These are phyloP conservation scores for Rhizoclosmatium globosum DNA, from an alignment of 192 early-diverging fungal species.

Conservation along the genomic window DNA sequence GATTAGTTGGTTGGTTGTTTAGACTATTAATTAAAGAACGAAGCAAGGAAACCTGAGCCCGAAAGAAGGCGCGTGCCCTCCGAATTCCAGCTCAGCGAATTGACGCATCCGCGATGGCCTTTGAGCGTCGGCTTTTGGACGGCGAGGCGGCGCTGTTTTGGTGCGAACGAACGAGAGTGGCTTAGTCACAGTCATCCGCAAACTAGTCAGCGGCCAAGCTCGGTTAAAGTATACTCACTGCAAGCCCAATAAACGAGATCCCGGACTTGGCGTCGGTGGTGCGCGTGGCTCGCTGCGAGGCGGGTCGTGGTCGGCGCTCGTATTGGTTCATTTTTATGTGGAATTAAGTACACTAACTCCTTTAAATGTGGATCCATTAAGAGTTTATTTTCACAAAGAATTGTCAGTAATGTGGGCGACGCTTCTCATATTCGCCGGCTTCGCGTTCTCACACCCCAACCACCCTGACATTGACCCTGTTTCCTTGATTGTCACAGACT, in stretches of 20 bases:
- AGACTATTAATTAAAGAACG: no score
- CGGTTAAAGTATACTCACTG: neutral
- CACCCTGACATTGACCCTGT: neutral
- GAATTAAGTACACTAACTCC: no score
- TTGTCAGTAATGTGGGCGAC: no score
- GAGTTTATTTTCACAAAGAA: no score
- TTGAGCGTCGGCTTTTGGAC: slow-evolving; percentile 6
- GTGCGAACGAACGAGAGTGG: no score
- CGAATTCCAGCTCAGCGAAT: slow-evolving; percentile 27
- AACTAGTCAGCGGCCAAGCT: no score
- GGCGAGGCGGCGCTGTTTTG: neutral
- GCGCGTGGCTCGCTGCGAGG: no score
- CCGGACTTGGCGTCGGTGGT: no score
- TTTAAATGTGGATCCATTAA: neutral
- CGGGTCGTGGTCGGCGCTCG: no score
- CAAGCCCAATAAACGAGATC: neutral
- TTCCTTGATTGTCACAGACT: neutral
- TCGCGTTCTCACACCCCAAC: neutral
- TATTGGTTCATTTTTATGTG: no score
- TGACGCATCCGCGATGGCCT: slow-evolving; percentile 35
- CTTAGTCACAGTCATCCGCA: no score
- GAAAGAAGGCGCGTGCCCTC: slow-evolving; percentile 14
- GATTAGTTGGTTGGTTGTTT: neutral
- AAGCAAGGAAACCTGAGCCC: no score
- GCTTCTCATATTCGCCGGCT: neutral